phyloP scores from a whole-genome alignment of 768 basidiomycete species.

The Pleurotus eryngii region DNA sequence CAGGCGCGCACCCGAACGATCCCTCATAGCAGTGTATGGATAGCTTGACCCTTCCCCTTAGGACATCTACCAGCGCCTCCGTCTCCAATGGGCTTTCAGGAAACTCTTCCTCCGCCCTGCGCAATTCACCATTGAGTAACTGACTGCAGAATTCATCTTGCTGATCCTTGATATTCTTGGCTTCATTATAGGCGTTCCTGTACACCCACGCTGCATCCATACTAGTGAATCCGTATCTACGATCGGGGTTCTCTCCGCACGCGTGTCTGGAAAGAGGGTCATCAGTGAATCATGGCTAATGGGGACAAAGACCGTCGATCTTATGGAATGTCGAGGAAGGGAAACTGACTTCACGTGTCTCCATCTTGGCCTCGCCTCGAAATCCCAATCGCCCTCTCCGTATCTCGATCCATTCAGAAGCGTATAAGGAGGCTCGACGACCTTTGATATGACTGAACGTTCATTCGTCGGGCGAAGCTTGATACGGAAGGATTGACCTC shows the following conservation, averaged over 20 bases:
- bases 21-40: slow-evolving; percentile 44
- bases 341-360: slow-evolving; percentile 69
- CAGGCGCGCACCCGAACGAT: slow-evolving; percentile 53
- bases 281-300: not conserved
- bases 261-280: slow-evolving; percentile 47
- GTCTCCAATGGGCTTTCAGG: slow-evolving; percentile 63
- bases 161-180: slow-evolving; percentile 56
- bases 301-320: not conserved
- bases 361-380: slow-evolving; percentile 45
- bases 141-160: slow-evolving; percentile 68
- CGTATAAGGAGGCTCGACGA: slow-evolving; percentile 70
- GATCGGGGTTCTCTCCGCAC: slow-evolving; percentile 62
- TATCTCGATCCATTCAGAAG: slow-evolving; percentile 36
- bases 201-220: slow-evolving; percentile 70
- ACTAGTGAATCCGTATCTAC: slow-evolving; percentile 43
- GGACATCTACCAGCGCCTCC: slow-evolving; percentile 67
- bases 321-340: too few relatives aligned
- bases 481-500: slow-evolving; percentile 77
- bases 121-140: slow-evolving; percentile 41
- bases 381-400: slow-evolving; percentile 23
- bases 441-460: slow-evolving; percentile 61
- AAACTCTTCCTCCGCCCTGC: slow-evolving; percentile 35
- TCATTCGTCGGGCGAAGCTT: slow-evolving; percentile 71
- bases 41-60: slow-evolving; percentile 70
- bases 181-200: slow-evolving; percentile 68